Conservation (phyloP, 164 flowering plant genomes). For the Stephania yunnanensis region DNA sequence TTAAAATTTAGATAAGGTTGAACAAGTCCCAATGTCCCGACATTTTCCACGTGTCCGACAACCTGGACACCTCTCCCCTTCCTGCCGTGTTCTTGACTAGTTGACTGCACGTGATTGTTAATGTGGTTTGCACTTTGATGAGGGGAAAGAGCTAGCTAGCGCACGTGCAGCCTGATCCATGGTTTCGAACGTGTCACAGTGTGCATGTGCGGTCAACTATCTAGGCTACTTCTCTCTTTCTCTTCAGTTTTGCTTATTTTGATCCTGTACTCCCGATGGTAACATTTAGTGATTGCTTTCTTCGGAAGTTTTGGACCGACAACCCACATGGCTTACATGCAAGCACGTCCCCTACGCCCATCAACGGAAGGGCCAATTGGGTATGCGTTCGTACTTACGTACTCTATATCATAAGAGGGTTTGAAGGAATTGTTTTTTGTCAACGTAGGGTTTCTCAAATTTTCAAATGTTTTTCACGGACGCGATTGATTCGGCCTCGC, state of each 20-base stretch:
- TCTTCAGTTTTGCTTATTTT: neutral
- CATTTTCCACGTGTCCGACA: constrained; percentile 19
- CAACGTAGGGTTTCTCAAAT: no score
- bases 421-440: no score
- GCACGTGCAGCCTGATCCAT: neutral
- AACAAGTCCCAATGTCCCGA: constrained; percentile 19
- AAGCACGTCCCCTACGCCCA: neutral
- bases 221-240: neutral
- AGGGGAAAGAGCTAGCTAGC: neutral
- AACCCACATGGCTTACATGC: neutral
- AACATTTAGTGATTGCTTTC: neutral
- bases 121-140: neutral
- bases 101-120: constrained; percentile 10
- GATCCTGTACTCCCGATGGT: neutral
- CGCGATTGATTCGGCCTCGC: no score
- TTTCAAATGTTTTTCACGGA: no score
- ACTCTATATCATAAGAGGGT: no score
- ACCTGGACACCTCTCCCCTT: neutral
- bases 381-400: no score
- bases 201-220: neutral
- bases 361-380: neutral
- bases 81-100: neutral
- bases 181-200: no score
- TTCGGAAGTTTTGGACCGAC: neutral
- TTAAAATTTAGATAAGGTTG: constrained; percentile 11